Evolutionary conservation across 352 stramenopile species (phyloP).

Genomic region (Globisporangium cederbergense): DNA sequence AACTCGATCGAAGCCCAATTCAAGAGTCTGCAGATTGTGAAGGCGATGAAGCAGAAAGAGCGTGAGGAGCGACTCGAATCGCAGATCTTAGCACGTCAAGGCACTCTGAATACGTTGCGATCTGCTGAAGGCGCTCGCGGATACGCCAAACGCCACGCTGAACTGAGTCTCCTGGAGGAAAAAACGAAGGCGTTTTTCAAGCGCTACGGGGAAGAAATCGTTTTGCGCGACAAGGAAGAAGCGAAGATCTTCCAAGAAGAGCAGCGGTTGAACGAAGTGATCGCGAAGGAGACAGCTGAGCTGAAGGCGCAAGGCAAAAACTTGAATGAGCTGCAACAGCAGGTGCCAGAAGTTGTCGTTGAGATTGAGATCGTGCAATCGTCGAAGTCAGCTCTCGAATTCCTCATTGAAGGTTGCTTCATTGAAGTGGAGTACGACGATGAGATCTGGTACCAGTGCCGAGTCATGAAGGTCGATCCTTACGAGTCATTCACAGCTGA

Average conservation of each 20-base stretch:
- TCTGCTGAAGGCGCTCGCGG: conserved; percentile 69
- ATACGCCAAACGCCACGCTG: conserved; percentile 61
- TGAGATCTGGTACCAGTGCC: conserved; percentile 65
- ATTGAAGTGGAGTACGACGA: conserved; percentile 76
- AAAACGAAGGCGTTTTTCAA: conserved; percentile 45
- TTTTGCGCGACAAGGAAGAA: conserved; percentile 43
- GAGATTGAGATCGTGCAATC: conserved; percentile 46
- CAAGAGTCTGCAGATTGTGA: conserved; percentile 65
- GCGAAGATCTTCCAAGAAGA: conserved; percentile 50
- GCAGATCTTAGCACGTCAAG: conserved; percentile 63
- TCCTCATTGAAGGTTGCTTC: conserved; percentile 43
- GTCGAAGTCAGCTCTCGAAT: conserved; percentile 62
- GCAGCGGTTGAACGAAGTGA: conserved; percentile 31
- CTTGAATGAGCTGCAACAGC: conserved; percentile 60
- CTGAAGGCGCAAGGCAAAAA: conserved; percentile 33
- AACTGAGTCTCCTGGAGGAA: conserved; percentile 61
- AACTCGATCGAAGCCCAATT: conserved; percentile 74
- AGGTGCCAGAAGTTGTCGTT: conserved; percentile 53
- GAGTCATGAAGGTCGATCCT: conserved; percentile 48
- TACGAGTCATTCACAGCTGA: conserved; percentile 63
- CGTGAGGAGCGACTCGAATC: conserved; percentile 56
- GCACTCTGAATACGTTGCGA: conserved; percentile 55
- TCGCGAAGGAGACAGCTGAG: conserved; percentile 39
- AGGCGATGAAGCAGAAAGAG: conserved; percentile 66
- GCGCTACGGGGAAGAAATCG: conserved; percentile 41